Conservation (phyloP, 805 yeast genomes). For the Tetrapisispora namnaoensis region DNA sequence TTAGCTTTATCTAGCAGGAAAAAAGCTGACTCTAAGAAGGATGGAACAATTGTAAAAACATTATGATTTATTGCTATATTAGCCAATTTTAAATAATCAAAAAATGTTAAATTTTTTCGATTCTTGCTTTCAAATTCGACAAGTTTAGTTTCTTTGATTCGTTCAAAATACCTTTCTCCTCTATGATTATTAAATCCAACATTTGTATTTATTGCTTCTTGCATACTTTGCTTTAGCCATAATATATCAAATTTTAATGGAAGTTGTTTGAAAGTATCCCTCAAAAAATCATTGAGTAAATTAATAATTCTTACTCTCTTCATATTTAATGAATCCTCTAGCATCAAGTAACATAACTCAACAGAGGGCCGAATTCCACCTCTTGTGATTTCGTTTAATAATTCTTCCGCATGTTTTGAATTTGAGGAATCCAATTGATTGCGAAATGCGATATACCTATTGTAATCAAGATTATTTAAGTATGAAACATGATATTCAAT, state of each 20-base stretch:
- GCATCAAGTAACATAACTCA: slow-evolving; percentile 13
- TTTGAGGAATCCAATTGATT: slow-evolving; percentile 5
- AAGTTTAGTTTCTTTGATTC: slow-evolving; percentile 3
- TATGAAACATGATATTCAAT: slow-evolving; percentile 3
- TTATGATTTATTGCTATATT: slow-evolving; percentile 10
- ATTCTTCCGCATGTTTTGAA: slow-evolving; percentile 7
- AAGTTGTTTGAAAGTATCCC: slow-evolving; percentile 7
- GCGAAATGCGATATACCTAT: slow-evolving; percentile 6
- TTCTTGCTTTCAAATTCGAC: slow-evolving; percentile 11
- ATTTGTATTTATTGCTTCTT: not conserved
- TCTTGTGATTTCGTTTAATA: slow-evolving; percentile 13
- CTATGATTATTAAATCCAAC: too few species aligned
- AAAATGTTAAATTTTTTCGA: slow-evolving; percentile 10
- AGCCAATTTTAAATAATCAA: slow-evolving; percentile 18
- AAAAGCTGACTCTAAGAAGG: slow-evolving; percentile 5
- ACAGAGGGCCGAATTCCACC: slow-evolving; percentile 17
- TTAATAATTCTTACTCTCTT: slow-evolving; percentile 12
- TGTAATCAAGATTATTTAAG: slow-evolving; percentile 7
- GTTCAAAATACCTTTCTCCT: not conserved
- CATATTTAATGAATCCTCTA: slow-evolving; percentile 11
- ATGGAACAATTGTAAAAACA: slow-evolving; percentile 9
- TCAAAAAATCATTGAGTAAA: slow-evolving; percentile 12
- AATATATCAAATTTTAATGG: slow-evolving; percentile 20
- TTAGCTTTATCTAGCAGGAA: slow-evolving; percentile 7
- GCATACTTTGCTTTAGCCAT: slow-evolving; percentile 13